Conservation (phyloP, 2,329 filamentous ascomycete genomes). For the Pseudonectria buxi region DNA sequence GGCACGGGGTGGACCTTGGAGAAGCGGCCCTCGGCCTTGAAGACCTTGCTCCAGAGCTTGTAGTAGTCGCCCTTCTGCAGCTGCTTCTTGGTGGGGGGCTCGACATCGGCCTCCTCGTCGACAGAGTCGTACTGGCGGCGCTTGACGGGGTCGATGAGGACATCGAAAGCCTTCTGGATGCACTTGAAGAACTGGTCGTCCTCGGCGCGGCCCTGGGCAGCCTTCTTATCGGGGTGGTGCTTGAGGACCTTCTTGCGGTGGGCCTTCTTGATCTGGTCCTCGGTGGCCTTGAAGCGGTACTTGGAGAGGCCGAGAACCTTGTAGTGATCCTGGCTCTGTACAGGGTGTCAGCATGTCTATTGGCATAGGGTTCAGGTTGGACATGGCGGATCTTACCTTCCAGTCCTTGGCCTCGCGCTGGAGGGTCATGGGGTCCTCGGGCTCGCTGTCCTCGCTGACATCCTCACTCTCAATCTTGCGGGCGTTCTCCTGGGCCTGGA, state of each 20-base stretch:
- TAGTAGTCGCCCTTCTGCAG: conserved; percentile 82
- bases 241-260: conserved; percentile 99
- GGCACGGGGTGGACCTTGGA: conserved; percentile 87
- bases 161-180: conserved; percentile 95
- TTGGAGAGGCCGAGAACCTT: conserved; percentile 89
- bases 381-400: conserved; percentile 89
- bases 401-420: conserved; percentile 96
- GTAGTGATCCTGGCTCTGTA: conserved; percentile 90
- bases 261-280: conserved; percentile 97
- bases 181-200: conserved; percentile 99
- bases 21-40: conserved; percentile 89
- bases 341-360: conserved; percentile 1
- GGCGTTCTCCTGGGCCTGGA: conserved; percentile 88
- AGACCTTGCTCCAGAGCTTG: conserved; percentile 87
- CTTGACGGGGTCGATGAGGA: conserved; percentile 85
- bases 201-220: conserved; percentile 76
- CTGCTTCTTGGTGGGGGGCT: conserved; percentile 89
- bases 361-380: no score
- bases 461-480: conserved; percentile 95
- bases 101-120: conserved; percentile 86
- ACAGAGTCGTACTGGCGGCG: conserved; percentile 95
- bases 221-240: conserved; percentile 99
- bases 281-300: conserved; percentile 86
- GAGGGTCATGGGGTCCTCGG: conserved; percentile 88
- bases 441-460: conserved; percentile 83